Base-by-base conservation (phyloP, 371 early-diverging fungal genomes). In the Apophysomyces variabilis region DNA sequence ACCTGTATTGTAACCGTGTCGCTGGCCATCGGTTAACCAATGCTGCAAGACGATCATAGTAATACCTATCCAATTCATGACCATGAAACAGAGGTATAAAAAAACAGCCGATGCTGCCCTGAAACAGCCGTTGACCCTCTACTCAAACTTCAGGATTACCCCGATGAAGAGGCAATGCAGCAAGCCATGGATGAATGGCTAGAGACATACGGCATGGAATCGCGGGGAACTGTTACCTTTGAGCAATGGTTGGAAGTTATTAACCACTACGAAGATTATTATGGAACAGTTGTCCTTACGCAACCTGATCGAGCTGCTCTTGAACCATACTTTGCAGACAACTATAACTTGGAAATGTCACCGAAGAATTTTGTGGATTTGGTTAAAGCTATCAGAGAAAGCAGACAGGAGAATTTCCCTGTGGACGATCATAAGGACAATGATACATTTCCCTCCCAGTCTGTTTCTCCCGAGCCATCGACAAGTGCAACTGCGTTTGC, bases 211-310 rank as follows among this genome's bases (percentile, higher is more conserved):
- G 32, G 32, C 32, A 26, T 26, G 9, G 12, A 18, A 43, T 12
- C 44, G 21, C 54, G 39, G n/a, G 60, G 45, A 14, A 69, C 72
- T n/a, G 72, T 69, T 9, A 60, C 69, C 16, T 21, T 46, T 21
- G 13, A 44, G 7, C 67, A 73, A 32, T 73, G 74, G 74, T 14
- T 61, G n/a, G 37, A 67, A 14, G 57, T 73, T 13, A 41, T 73
- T 5, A 37, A 61, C 0, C 35, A 44, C 13, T 67, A 70, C 21
- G 68, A 64, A 43, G 54, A 57, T 1, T 45, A 65, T 12, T 50
- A 58, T 0, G 32, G 65, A n/a, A 65, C 57, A 35, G 58, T 64
- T 13, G 44, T 73, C 7, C n/a, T 73, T 4, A 73, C 62, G 13
- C 16, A 58, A 11, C 57, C 62, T n/a, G 62, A 73, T 62, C 61